phyloP scores from a whole-genome alignment of 1,284 basidiomycete genomes.

The Boletus semigastroideus region DNA sequence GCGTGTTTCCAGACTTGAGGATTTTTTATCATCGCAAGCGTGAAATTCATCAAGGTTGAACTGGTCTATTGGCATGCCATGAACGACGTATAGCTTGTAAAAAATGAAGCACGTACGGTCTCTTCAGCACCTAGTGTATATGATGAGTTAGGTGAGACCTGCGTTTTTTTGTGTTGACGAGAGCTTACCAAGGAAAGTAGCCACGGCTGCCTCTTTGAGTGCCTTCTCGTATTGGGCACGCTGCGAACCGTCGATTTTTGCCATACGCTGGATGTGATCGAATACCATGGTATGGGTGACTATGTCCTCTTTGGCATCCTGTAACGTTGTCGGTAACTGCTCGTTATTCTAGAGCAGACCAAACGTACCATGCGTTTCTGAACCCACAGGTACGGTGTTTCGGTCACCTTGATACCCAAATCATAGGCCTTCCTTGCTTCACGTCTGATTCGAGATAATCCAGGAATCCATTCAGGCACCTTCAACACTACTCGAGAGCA shows the following conservation, averaged over 20 bases:
- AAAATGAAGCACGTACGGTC: slow-evolving; percentile 9
- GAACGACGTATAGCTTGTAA: neutral
- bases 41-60: slow-evolving; percentile 20
- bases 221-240: slow-evolving; percentile 2
- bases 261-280: slow-evolving; percentile 16
- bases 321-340: neutral
- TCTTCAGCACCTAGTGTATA: slow-evolving; percentile 6
- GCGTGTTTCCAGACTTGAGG: slow-evolving; percentile 28
- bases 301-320: neutral
- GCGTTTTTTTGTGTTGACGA: neutral
- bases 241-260: neutral
- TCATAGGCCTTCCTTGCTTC: neutral
- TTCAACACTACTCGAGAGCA: slow-evolving; percentile 7
- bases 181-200: slow-evolving; percentile 13
- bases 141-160: neutral
- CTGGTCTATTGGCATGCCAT: neutral
- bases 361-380: slow-evolving; percentile 10
- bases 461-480: slow-evolving; percentile 20
- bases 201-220: slow-evolving; percentile 7
- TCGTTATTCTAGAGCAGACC: neutral
- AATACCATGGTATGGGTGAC: slow-evolving; percentile 7
- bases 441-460: neutral
- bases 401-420: neutral
- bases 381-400: slow-evolving; percentile 16
- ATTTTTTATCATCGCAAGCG: slow-evolving; percentile 36